Conservation (phyloP, 176 grass and related monocot genomes). For the Ensete ventricosum region DNA sequence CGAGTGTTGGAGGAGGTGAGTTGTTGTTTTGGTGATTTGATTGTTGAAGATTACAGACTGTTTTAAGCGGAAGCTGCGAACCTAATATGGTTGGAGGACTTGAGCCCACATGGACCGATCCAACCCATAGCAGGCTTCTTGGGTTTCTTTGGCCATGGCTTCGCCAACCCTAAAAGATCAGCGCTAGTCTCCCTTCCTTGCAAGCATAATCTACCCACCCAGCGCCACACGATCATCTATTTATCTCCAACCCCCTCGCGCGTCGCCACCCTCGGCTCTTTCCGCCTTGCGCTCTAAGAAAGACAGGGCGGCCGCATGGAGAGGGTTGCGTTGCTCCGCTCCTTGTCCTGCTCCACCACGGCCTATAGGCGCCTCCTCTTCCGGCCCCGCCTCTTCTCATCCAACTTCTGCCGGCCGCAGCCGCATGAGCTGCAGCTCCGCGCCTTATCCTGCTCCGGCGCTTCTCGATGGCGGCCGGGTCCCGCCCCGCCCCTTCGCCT, state of each 20-base stretch:
- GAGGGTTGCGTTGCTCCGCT: constrained; percentile 80
- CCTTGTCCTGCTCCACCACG: constrained; percentile 39
- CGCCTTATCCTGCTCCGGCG: constrained; percentile 31
- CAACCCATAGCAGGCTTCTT: background rate
- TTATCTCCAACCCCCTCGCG: background rate
- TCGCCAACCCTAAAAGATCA: background rate
- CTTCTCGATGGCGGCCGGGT: constrained; percentile 25
- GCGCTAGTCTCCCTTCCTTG: background rate
- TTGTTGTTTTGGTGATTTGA: no score
- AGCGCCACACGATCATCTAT: background rate
- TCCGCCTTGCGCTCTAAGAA: background rate
- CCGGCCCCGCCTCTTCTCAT: constrained; percentile 34
- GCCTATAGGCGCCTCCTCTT: constrained; percentile 48
- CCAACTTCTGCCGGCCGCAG: constrained; percentile 6
- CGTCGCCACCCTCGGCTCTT: background rate
- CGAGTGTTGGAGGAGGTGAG: no score
- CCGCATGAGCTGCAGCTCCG: constrained; percentile 19
- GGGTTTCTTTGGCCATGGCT: background rate
- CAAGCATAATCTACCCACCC: background rate
- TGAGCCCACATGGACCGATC: background rate
- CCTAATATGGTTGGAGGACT: background rate
- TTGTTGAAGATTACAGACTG: background rate
- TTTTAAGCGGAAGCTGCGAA: background rate
- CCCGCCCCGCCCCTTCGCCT: constrained; percentile 14
- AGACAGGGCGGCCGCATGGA: constrained; percentile 37